Conservation (phyloP, 495 filamentous ascomycete genomes). For the Talaromyces wortmannii region DNA sequence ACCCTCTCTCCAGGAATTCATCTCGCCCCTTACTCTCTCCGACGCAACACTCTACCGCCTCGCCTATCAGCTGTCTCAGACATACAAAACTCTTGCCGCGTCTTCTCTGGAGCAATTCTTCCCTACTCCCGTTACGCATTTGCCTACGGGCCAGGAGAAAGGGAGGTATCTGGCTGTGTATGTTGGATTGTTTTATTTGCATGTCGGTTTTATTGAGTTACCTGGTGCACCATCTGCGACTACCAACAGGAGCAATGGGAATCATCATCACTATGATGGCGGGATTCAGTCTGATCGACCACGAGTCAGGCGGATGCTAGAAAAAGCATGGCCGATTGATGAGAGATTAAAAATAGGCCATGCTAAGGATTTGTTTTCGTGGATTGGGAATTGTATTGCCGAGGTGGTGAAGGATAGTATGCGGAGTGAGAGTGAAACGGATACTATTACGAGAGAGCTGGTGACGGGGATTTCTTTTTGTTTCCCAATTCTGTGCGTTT, state of each 20-base stretch:
- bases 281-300: too few species aligned
- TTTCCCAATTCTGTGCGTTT: conserved; percentile 66
- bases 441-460: conserved; percentile 37
- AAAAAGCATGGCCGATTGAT: conserved; percentile 67
- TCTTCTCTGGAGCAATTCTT: conserved; percentile 61
- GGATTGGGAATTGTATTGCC: conserved; percentile 67
- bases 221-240: conserved; percentile 35
- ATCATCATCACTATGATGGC: neutral
- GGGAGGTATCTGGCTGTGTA: conserved; percentile 68
- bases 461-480: conserved; percentile 71
- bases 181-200: conserved; percentile 66
- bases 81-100: conserved; percentile 52
- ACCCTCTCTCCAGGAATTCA: neutral
- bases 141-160: conserved; percentile 49
- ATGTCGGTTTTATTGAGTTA: conserved; percentile 67
- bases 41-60: conserved; percentile 39
- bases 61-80: conserved; percentile 45
- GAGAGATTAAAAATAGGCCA: conserved; percentile 64
- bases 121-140: conserved; percentile 62
- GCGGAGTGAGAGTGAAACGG: conserved; percentile 16
- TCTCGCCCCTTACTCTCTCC: neutral
- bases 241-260: neutral
- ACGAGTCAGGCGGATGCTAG: conserved; percentile 47
- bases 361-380: conserved; percentile 60
- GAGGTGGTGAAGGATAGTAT: conserved; percentile 51